Evolutionary conservation across 768 basidiomycete species (phyloP), one percentile per base, ranked within the genome.

Genomic region (Nevesoporus exiguus): DNA sequence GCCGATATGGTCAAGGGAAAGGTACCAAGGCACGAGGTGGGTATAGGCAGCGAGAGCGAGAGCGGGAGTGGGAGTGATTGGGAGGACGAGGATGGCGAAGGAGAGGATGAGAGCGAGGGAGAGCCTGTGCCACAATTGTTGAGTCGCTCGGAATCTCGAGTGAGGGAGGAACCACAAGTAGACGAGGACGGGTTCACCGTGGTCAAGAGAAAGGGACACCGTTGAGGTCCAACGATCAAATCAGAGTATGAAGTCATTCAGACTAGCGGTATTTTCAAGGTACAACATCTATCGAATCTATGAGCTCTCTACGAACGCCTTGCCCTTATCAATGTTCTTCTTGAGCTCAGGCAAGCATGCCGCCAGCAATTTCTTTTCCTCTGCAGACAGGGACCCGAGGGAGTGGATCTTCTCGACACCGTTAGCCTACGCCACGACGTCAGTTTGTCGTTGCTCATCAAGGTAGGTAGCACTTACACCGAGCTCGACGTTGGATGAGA

Each of bases 271-370:
- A 65, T 67, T 66, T 49, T 56, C 30, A 51, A 24, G 46, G 22
- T 41, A 47, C 41, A 27, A 5, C 40, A 44, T 65, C 62, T 59
- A 36, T 17, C 6, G 56, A 33, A 47, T 70, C 68, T 70, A 71
- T 44, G 67, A 52, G 55, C 47, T 63, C 68, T 81, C 80, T 61
- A 82, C 87, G 59, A 91, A 92, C 41, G 81, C 79, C 73, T 79
- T 84, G 74, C 94, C 94, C 85, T 94, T 98, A 75, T 91, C 90
- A 65, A 98, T 96, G 84, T 97, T 98, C 85, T 90, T 94, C 84
- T 90, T 90, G 65, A 99, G 83, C 63, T 93, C 92, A 60, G 92
- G 91, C 65, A 94, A 70, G 79, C 89, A 92, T 30, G 86, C 93
- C 24, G 84, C 87, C 65, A 99, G 76, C 54, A 97, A 80, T 69